Evolutionary conservation across 192 early-diverging fungal genomes (phyloP).

Genomic region (Mycoemilia scoparia): DNA sequence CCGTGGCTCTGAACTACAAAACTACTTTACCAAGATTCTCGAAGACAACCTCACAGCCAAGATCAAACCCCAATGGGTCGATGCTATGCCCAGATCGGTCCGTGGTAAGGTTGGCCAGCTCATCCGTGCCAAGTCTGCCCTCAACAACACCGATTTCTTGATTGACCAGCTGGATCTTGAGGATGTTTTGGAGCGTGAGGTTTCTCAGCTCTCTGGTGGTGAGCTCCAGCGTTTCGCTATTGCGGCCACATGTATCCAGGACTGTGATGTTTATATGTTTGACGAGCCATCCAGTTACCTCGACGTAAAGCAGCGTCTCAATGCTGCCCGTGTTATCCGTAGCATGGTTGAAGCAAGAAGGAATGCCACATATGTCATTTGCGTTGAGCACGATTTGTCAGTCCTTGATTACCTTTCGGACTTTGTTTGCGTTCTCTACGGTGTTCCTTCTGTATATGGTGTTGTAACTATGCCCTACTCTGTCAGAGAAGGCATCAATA

Average conservation of each 20-base stretch:
- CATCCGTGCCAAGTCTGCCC: conserved; percentile 50
- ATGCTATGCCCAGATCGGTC: conserved; percentile 65
- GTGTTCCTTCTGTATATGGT: conserved; percentile 87
- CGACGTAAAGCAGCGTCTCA: conserved; percentile 98
- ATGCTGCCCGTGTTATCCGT: conserved; percentile 84
- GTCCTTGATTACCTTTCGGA: conserved; percentile 96
- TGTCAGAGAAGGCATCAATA: conserved; percentile 96
- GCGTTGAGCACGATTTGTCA: conserved; percentile 97
- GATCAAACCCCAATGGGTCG: conserved; percentile 94
- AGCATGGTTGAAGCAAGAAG: conserved; percentile 49
- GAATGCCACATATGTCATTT: conserved; percentile 79
- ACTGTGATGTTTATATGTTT: conserved; percentile 94
- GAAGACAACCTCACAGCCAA: conserved; percentile 89
- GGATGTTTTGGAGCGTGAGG: conserved; percentile 68
- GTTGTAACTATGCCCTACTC: conserved; percentile 94
- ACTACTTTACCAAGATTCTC: conserved; percentile 95
- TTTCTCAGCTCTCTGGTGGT: conserved; percentile 77
- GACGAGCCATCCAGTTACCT: conserved; percentile 96
- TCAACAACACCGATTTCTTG: conserved; percentile 52
- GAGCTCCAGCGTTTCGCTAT: conserved; percentile 98
- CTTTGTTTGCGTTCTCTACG: conserved; percentile 97
- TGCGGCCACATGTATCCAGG: conserved; percentile 58
- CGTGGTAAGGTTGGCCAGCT: conserved; percentile 59
- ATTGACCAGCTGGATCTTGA: conserved; percentile 58
- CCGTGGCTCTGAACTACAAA: conserved; percentile 92